These are phyloP conservation scores for Sungouiella blattae DNA, from an alignment of 805 yeast genomes.

Conservation along the genomic window DNA sequence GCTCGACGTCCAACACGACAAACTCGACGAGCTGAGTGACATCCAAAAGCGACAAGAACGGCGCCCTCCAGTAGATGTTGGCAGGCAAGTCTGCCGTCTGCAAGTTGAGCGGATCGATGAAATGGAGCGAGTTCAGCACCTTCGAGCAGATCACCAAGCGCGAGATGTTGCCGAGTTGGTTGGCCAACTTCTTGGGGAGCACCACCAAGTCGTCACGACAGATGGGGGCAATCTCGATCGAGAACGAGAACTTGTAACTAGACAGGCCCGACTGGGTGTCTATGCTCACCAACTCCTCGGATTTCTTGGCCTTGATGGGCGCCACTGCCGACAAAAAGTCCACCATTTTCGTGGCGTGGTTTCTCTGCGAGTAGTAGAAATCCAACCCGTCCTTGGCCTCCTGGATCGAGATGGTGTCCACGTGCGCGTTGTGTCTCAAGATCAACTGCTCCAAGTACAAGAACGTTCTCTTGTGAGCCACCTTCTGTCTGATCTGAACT, in stretches of 20 bases:
- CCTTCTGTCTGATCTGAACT: constrained; percentile 97
- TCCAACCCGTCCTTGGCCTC: constrained; percentile 94
- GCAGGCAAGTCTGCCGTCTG: constrained; percentile 75
- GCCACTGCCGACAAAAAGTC: constrained; percentile 83
- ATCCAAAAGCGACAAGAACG: constrained; percentile 76
- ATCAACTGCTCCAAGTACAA: constrained; percentile 93
- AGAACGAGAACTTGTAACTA: constrained; percentile 83
- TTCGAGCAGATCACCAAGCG: constrained; percentile 82
- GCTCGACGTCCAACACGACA: constrained; percentile 90
- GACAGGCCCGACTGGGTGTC: constrained; percentile 91
- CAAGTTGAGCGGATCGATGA: constrained; percentile 79
- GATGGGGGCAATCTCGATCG: constrained; percentile 92
- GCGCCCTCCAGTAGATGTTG: constrained; percentile 72
- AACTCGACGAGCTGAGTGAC: constrained; percentile 77
- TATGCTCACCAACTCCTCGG: constrained; percentile 86
- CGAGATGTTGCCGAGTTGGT: constrained; percentile 75
- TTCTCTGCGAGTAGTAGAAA: constrained; percentile 82
- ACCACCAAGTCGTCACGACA: constrained; percentile 96
- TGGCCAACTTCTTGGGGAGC: constrained; percentile 83
- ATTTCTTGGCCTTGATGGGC: constrained; percentile 77
- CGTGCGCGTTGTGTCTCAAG: constrained; percentile 87
- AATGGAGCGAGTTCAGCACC: constrained; percentile 77
- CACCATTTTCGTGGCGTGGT: constrained; percentile 91
- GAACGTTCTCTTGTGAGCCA: constrained; percentile 93
- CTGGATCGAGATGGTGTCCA: constrained; percentile 88